Conservation (phyloP, 495 filamentous ascomycete genomes). For the Neurospora sp. region DNA sequence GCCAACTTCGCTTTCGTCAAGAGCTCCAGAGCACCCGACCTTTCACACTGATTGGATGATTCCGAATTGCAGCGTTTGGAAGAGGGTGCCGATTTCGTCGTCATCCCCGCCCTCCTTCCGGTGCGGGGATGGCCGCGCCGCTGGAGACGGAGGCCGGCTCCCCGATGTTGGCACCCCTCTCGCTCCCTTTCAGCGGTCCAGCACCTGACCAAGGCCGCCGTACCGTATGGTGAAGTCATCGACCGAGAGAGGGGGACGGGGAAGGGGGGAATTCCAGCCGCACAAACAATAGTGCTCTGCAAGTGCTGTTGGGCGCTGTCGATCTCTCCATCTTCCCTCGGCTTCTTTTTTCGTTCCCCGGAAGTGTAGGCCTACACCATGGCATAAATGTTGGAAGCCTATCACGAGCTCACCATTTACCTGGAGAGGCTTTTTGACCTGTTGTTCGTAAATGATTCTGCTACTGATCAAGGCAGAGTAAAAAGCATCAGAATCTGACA, state of each 20-base stretch:
- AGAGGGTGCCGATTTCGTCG: neutral
- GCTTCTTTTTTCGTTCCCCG: neutral
- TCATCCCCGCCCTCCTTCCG: neutral
- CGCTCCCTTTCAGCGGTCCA: neutral
- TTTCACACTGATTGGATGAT: neutral
- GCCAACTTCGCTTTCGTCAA: neutral
- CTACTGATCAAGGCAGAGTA: too few relatives aligned
- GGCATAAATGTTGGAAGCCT: neutral
- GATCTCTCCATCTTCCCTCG: neutral
- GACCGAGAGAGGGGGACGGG: neutral
- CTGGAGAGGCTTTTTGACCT: neutral
- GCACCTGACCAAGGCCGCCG: neutral
- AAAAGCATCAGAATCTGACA: too few relatives aligned
- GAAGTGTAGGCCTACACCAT: neutral
- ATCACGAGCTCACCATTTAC: neutral
- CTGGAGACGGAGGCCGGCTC: neutral
- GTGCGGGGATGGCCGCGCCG: neutral
- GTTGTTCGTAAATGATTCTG: neutral
- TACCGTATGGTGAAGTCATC: neutral
- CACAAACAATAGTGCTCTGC: neutral
- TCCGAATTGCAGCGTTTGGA: neutral
- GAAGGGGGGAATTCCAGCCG: neutral
- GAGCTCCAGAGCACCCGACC: neutral
- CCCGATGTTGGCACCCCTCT: neutral
- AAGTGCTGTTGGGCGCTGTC: neutral